A percentile compares a stretch with the other conserved stretches of the same genome.
Evolutionary conservation across 202 grass and related monocot species (phyloP).

Genomic region (Zoysia matrella): DNA sequence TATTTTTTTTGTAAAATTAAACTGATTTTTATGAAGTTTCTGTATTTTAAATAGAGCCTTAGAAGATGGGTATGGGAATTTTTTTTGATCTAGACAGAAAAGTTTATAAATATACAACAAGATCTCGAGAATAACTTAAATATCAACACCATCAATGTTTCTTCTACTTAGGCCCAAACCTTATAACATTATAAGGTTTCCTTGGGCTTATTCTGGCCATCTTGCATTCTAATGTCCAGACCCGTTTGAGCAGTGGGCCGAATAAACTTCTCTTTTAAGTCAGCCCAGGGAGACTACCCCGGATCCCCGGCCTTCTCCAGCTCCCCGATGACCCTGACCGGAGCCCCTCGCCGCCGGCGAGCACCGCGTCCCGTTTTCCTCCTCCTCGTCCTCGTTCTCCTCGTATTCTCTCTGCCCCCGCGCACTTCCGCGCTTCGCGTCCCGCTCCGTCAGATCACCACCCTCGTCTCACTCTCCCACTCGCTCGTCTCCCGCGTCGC

Average conservation of each 20-base stretch:
- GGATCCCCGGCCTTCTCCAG: not conserved
- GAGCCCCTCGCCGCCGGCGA: slow-evolving; percentile 52
- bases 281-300: not conserved
- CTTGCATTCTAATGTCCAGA: not conserved
- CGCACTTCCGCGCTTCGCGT: slow-evolving; percentile 45
- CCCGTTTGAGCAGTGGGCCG: not conserved
- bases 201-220: not conserved
- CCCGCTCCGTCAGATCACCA: slow-evolving; percentile 55
- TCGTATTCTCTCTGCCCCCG: slow-evolving; percentile 25
- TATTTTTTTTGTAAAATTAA: too few species aligned
- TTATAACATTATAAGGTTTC: too few species aligned
- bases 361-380: not conserved
- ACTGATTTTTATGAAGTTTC: too few species aligned
- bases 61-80: too few species aligned
- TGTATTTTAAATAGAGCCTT: too few species aligned
- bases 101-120: too few species aligned
- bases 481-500: slow-evolving; percentile 84
- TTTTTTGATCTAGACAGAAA: too few species aligned
- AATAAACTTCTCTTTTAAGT: not conserved
- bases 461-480: slow-evolving; percentile 76
- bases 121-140: too few species aligned
- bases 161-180: too few species aligned
- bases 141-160: too few species aligned
- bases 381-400: slow-evolving; percentile 45
- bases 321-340: slow-evolving; percentile 26